Evolutionary conservation across 352 stramenopile genomes (phyloP).

Genomic region (Globisporangium radiosum): DNA sequence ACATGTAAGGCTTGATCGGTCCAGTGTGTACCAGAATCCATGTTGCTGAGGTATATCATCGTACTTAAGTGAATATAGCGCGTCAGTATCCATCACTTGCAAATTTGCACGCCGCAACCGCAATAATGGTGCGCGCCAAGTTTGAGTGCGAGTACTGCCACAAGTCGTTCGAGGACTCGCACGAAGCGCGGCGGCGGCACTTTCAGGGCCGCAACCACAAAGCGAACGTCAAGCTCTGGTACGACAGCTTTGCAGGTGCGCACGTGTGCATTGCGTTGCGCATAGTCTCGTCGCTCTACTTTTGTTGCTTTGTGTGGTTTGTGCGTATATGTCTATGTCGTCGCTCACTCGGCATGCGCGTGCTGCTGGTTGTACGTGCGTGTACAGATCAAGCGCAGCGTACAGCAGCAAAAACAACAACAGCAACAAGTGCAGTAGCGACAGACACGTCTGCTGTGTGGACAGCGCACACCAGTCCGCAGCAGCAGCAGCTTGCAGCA

Average conservation of each 20-base stretch:
- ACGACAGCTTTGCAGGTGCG: constrained; percentile 70
- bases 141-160: constrained; percentile 78
- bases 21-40: not conserved
- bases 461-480: not conserved
- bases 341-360: not conserved
- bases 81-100: too few relatives aligned
- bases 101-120: too few relatives aligned
- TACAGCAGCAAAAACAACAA: not conserved
- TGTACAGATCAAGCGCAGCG: constrained; percentile 37
- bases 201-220: constrained; percentile 66
- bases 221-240: constrained; percentile 81
- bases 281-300: not conserved
- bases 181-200: constrained; percentile 61
- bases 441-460: not conserved
- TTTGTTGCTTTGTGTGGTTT: not conserved
- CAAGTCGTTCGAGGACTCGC: constrained; percentile 75
- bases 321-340: too few relatives aligned
- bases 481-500: constrained; percentile 1
- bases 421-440: not conserved
- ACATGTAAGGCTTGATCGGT: too few relatives aligned
- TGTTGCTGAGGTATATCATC: too few relatives aligned
- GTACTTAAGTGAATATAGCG: too few relatives aligned
- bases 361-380: not conserved
- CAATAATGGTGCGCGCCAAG: constrained; percentile 43
- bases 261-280: constrained; percentile 9